These are phyloP conservation scores for Sugiyamaella marilandica DNA, from an alignment of 805 yeast species.

Conservation along the genomic window DNA sequence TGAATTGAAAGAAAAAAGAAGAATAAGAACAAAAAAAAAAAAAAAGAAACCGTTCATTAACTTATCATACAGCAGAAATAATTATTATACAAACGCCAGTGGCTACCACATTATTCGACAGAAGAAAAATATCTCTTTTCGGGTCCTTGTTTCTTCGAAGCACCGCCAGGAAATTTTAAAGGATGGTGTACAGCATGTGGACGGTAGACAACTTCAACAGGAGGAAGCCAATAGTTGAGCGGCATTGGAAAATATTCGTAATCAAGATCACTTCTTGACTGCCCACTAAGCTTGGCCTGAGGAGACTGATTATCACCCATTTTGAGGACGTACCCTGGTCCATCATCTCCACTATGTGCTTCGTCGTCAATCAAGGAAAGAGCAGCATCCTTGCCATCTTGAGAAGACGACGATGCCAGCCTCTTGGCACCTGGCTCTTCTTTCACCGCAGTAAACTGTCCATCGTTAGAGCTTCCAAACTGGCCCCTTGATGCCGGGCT, in stretches of 20 bases:
- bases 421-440: neutral
- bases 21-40: neutral
- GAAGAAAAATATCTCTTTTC: slow-evolving; percentile 22
- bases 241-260: slow-evolving; percentile 51
- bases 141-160: slow-evolving; percentile 12
- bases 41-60: neutral
- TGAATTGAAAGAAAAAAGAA: neutral
- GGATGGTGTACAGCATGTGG: slow-evolving; percentile 52
- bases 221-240: slow-evolving; percentile 48
- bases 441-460: neutral
- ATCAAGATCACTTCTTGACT: slow-evolving; percentile 19
- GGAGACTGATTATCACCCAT: slow-evolving; percentile 6
- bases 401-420: neutral
- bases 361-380: slow-evolving; percentile 7
- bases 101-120: slow-evolving; percentile 14
- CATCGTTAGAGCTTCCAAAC: neutral
- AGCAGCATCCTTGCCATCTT: slow-evolving; percentile 2
- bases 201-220: slow-evolving; percentile 51
- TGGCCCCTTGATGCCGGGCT: neutral
- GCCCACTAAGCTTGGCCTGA: neutral
- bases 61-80: neutral
- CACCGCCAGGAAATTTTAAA: slow-evolving; percentile 20
- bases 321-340: slow-evolving; percentile 6
- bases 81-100: neutral
- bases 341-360: slow-evolving; percentile 1